These are phyloP conservation scores for Endocarpon pusillum DNA, from an alignment of 495 filamentous ascomycete genomes.

Conservation along the genomic window DNA sequence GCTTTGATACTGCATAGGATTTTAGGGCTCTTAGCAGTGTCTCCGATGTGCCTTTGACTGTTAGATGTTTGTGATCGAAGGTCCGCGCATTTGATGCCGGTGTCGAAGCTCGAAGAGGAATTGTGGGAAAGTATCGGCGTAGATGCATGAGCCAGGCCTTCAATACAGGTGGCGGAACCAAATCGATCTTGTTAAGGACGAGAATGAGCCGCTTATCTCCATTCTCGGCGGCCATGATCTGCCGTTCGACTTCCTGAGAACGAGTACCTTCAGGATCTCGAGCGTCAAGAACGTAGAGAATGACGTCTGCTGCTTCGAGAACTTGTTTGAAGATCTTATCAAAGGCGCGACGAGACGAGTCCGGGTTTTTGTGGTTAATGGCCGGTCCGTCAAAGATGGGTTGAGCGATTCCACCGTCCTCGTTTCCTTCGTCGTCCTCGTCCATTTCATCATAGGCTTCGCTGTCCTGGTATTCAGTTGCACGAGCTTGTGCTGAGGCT, in stretches of 20 bases:
- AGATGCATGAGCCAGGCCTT: constrained; percentile 74
- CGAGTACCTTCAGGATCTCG: constrained; percentile 83
- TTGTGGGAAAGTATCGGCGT: constrained; percentile 79
- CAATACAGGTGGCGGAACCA: constrained; percentile 65
- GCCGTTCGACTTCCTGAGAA: constrained; percentile 75
- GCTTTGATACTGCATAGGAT: constrained; percentile 65
- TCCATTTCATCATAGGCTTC: constrained; percentile 42
- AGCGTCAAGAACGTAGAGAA: constrained; percentile 89
- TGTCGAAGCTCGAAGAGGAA: constrained; percentile 75
- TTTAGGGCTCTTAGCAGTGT: constrained; percentile 85
- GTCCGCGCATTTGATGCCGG: constrained; percentile 72
- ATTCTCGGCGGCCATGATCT: constrained; percentile 67
- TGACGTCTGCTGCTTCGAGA: constrained; percentile 73
- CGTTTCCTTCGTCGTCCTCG: constrained; percentile 22
- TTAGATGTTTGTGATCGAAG: constrained; percentile 83
- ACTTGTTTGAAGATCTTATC: constrained; percentile 95
- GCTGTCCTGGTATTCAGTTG: constrained; percentile 54
- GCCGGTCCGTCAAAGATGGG: not conserved
- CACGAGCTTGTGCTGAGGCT: constrained; percentile 75
- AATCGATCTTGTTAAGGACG: constrained; percentile 92
- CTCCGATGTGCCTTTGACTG: constrained; percentile 68
- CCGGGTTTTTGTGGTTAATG: constrained; percentile 25
- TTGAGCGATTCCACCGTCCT: no score
- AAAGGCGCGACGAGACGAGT: constrained; percentile 68
- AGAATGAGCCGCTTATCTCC: constrained; percentile 83